Conservation (phyloP, 345 rosid genomes). For the Firmiana major region DNA sequence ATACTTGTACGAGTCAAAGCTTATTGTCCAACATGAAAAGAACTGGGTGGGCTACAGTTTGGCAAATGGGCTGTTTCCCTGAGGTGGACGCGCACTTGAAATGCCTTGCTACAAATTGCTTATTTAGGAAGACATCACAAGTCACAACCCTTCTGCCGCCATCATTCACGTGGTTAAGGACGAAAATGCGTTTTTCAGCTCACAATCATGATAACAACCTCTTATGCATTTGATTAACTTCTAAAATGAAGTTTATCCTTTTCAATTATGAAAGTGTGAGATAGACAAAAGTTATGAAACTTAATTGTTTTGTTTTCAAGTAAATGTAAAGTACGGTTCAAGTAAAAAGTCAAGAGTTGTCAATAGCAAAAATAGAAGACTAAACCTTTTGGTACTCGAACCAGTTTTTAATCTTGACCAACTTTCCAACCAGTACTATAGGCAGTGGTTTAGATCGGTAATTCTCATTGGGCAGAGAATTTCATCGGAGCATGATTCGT, state of each 20-base stretch:
- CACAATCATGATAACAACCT: not conserved
- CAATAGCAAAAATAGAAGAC: not conserved
- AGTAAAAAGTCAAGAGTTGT: too few species aligned
- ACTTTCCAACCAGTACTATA: not conserved
- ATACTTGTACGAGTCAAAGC: not conserved
- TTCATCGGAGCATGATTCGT: not conserved
- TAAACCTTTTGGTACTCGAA: not conserved
- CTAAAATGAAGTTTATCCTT: not conserved
- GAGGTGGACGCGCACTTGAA: slow-evolving; percentile 6
- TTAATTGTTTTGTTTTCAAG: not conserved
- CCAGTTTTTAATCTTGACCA: not conserved
- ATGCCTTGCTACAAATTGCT: not conserved
- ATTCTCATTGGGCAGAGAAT: not conserved
- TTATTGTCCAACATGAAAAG: not conserved
- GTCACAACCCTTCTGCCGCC: not conserved
- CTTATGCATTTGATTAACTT: not conserved
- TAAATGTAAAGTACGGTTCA: too few species aligned
- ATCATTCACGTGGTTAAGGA: not conserved
- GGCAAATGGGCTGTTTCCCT: not conserved
- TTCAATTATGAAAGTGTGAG: not conserved
- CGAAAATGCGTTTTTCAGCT: not conserved
- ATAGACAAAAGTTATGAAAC: not conserved
- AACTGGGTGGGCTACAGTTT: slow-evolving; percentile 15
- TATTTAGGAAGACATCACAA: not conserved
- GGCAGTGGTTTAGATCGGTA: not conserved